Percentiles rank a stretch among this genome's conserved stretches.
phyloP scores from a whole-genome alignment of 805 yeast species.

The Candida adriatica region DNA sequence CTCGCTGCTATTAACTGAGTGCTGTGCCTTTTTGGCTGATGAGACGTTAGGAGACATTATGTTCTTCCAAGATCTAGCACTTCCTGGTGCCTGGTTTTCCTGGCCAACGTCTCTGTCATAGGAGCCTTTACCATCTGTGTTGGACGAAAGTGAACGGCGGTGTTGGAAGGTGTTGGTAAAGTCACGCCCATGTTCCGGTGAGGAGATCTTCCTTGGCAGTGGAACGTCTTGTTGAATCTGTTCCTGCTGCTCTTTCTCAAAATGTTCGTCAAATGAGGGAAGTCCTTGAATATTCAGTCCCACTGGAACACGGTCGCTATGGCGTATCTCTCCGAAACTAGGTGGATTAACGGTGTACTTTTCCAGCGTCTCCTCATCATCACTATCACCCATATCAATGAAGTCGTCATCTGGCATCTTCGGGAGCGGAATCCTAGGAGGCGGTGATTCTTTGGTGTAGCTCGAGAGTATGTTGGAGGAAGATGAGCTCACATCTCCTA shows the following conservation, averaged over 20 bases:
- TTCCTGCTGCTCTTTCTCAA: slow-evolving; percentile 4
- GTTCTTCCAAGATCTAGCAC: slow-evolving; percentile 8
- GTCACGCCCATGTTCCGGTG: too few species aligned
- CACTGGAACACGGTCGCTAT: slow-evolving; percentile 15
- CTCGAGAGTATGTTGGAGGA: slow-evolving; percentile 21
- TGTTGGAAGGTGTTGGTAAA: neutral
- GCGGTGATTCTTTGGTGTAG: slow-evolving; percentile 20
- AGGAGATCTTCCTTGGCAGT: too few species aligned
- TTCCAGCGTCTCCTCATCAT: slow-evolving; percentile 10
- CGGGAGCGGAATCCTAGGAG: slow-evolving; percentile 16
- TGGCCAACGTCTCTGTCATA: slow-evolving; percentile 2
- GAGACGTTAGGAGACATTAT: slow-evolving; percentile 8
- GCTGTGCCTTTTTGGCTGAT: slow-evolving; percentile 2
- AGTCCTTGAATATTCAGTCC: slow-evolving; percentile 20
- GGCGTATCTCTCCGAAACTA: slow-evolving; percentile 16
- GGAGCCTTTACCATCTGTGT: slow-evolving; percentile 3
- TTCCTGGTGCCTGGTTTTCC: slow-evolving; percentile 4
- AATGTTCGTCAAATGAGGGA: slow-evolving; percentile 14
- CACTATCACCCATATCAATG: slow-evolving; percentile 14
- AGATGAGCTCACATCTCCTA: slow-evolving; percentile 18
- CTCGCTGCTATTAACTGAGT: neutral
- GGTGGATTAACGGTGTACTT: slow-evolving; percentile 11
- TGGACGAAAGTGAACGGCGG: slow-evolving; percentile 1
- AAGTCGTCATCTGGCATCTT: slow-evolving; percentile 12
- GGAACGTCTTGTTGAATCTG: neutral